A percentile compares a stretch with the other conserved stretches of the same genome.
phyloP scores from a whole-genome alignment of 352 stramenopile genomes.

The Phytophthora pisi region DNA sequence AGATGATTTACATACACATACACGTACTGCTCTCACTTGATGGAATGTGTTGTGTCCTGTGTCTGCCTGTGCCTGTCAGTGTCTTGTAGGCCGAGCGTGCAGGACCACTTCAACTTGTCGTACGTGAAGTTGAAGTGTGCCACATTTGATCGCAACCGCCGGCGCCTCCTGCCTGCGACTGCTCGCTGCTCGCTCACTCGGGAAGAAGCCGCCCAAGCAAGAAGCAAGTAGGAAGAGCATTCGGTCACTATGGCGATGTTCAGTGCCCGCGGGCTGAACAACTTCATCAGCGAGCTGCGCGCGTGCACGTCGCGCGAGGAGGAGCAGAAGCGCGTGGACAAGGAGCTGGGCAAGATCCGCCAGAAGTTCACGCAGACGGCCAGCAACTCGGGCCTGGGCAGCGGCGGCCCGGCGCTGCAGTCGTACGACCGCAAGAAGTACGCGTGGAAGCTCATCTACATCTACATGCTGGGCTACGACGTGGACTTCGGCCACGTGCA shows the following conservation, averaged over 20 bases:
- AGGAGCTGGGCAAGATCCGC: constrained; percentile 98
- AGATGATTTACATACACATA: constrained; percentile 45
- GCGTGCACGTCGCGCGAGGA: constrained; percentile 89
- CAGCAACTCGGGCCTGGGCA: constrained; percentile 19
- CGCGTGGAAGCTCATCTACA: constrained; percentile 99
- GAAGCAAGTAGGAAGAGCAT: neutral
- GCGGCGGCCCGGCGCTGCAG: constrained; percentile 66
- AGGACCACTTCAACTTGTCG: constrained; percentile 1
- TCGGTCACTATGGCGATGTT: constrained; percentile 71
- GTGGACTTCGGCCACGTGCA: constrained; percentile 99
- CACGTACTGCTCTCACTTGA: constrained; percentile 26
- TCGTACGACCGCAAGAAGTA: constrained; percentile 99
- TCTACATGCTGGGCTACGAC: constrained; percentile 99
- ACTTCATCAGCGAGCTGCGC: constrained; percentile 84
- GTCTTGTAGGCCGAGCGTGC: neutral
- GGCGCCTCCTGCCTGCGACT: neutral
- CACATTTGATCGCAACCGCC: constrained; percentile 4
- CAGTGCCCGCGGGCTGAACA: constrained; percentile 79
- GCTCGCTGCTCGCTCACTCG: constrained; percentile 16
- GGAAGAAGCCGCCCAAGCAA: constrained; percentile 17
- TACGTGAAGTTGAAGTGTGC: neutral
- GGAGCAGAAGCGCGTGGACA: constrained; percentile 96
- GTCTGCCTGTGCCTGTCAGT: neutral
- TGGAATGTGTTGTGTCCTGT: neutral
- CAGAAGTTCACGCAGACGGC: constrained; percentile 94